Evolutionary conservation across 1,284 basidiomycete genomes (phyloP), one percentile per base, ranked within the genome.

Genomic region (Pseudozyma tsukubaensis): DNA sequence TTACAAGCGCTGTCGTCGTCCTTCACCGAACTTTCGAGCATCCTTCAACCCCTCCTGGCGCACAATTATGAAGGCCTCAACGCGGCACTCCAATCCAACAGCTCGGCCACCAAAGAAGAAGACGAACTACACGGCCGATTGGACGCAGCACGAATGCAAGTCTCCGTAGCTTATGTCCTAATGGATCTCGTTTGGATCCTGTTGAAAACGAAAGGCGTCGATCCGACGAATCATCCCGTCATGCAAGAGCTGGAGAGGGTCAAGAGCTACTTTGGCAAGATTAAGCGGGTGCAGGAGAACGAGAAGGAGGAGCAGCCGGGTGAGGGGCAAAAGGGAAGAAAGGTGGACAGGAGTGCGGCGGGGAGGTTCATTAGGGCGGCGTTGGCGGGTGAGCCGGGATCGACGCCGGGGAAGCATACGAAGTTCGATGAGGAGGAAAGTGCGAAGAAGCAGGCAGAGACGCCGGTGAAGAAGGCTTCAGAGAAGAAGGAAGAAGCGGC

Each of bases 161-260:
- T 72, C 11, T 70, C 65, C 0, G 61, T 72, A 1, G 78, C 78
- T 1, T 80, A 80, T 45, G 75, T 80, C 0, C 49, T 80, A 1
- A 57, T 79, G 51, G 78, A 80, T 36, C 60, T 80, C 8, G 76
- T 80, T 0, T 80, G 78, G 78, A 79, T 80, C 16, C 36, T 77
- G 43, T 45, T 80, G n/a, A 79, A 79, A 40, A 68, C 70, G 11
- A 75, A 74, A 32, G 79, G 79, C 8, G 65, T 75, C 29, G 77
- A 80, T 36, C 42, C 76, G 11, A 52, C 62, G 4, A 59, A 59
- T 10, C 79, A 80, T 40, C 79, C 79, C 0, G 77, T 79, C 0
- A 59, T 73, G 50, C 53, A 64, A 35, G 79, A 80, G 52, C 49
- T 79, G 32, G 72, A 80, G 32, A 43, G 79, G 19, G 79, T 80